Conservation (phyloP, 2,329 filamentous ascomycete species). For the Uncinocarpus reesii region DNA sequence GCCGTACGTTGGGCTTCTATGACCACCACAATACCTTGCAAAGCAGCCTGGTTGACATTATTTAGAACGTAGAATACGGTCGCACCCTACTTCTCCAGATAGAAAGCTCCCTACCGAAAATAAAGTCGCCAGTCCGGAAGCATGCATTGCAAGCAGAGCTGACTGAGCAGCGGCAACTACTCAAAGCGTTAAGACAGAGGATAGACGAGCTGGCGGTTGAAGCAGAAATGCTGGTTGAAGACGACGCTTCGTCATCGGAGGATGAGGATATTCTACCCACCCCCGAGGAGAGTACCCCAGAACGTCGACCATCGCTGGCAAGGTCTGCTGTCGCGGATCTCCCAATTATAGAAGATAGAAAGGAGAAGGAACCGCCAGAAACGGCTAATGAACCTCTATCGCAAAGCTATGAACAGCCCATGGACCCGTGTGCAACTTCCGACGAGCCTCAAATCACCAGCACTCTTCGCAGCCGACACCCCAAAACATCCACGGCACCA, state of each 20-base stretch:
- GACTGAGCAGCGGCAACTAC: constrained; percentile 28
- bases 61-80: constrained; percentile 39
- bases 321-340: constrained; percentile 13
- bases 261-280: constrained; percentile 24
- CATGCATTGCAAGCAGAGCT: constrained; percentile 34
- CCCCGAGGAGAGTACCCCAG: constrained; percentile 19
- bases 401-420: constrained; percentile 6
- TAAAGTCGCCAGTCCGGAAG: constrained; percentile 32
- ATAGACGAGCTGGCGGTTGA: constrained; percentile 27
- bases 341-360: constrained; percentile 6
- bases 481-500: constrained; percentile 16
- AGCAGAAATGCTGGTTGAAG: constrained; percentile 16
- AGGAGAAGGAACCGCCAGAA: not conserved
- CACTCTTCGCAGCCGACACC: constrained; percentile 23
- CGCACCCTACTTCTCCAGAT: constrained; percentile 34
- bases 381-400: not conserved
- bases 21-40: not conserved
- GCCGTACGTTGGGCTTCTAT: constrained; percentile 25
- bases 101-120: constrained; percentile 31
- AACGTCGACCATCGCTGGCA: constrained; percentile 1
- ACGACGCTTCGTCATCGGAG: constrained; percentile 16
- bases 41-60: not conserved
- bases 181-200: constrained; percentile 26
- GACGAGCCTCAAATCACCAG: constrained; percentile 6
- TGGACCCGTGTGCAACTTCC: not conserved